Evolutionary conservation across 2,329 filamentous ascomycete species (phyloP).

Genomic region (Alternaria brassicicola): DNA sequence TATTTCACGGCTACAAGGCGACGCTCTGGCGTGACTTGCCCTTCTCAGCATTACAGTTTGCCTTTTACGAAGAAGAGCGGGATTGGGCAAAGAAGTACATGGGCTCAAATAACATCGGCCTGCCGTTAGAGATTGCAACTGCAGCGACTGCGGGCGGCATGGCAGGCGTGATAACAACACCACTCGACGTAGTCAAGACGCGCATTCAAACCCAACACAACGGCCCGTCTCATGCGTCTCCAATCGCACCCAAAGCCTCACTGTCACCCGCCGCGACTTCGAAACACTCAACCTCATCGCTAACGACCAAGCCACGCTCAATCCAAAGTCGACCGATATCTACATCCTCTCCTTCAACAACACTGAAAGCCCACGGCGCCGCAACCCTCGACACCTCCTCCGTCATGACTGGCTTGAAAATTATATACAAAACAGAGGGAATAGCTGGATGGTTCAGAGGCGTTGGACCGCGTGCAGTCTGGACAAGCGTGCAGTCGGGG

Average conservation of each 20-base stretch:
- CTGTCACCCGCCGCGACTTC: constrained; percentile 29
- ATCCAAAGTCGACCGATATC: constrained; percentile 73
- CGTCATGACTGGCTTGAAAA: constrained; percentile 78
- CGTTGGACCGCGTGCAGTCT: constrained; percentile 88
- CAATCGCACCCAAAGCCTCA: constrained; percentile 20
- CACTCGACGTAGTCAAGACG: constrained; percentile 96
- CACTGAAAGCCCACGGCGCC: constrained; percentile 78
- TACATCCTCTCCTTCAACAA: constrained; percentile 85
- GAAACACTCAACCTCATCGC: constrained; percentile 40
- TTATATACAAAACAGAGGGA: constrained; percentile 92
- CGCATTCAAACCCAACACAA: constrained; percentile 91
- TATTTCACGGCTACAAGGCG: constrained; percentile 97
- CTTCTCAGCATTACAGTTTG: constrained; percentile 95
- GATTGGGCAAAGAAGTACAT: constrained; percentile 79
- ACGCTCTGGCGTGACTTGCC: constrained; percentile 93
- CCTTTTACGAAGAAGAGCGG: constrained; percentile 96
- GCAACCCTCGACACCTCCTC: constrained; percentile 87
- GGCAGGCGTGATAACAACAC: constrained; percentile 92
- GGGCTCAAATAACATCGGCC: constrained; percentile 80
- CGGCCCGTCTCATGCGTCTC: constrained; percentile 28
- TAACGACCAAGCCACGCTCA: constrained; percentile 31
- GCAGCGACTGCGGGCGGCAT: constrained; percentile 89
- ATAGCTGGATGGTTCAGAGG: constrained; percentile 90
- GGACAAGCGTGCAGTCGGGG: constrained; percentile 96
- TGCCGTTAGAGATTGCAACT: constrained; percentile 84